phyloP scores from a whole-genome alignment of 176 grass and related monocot genomes.

The Eleusine indica region DNA sequence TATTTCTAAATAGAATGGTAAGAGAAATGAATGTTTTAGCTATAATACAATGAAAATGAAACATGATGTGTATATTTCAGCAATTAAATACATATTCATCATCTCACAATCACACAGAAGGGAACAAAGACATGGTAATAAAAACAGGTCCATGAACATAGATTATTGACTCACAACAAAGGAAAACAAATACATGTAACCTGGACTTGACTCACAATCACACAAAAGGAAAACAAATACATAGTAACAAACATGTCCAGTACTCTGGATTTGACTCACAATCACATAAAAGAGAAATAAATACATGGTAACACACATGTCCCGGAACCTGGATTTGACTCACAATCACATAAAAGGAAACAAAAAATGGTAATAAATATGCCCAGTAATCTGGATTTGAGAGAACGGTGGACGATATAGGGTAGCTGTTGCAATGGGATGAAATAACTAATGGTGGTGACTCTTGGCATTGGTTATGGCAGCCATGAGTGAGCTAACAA shows the following conservation, averaged over 20 bases:
- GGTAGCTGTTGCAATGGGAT: background rate
- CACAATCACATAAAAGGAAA: background rate
- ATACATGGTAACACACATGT: too few relatives aligned
- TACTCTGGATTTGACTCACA: too few relatives aligned
- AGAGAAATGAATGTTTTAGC: too few relatives aligned
- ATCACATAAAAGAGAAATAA: too few relatives aligned
- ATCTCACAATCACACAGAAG: background rate
- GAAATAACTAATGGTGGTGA: background rate
- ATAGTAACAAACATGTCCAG: too few relatives aligned
- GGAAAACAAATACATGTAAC: too few relatives aligned
- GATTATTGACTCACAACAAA: too few relatives aligned
- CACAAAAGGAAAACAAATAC: too few relatives aligned
- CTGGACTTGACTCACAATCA: too few relatives aligned
- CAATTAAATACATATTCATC: background rate
- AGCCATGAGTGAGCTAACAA: slow-evolving; percentile 3
- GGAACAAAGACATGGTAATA: background rate
- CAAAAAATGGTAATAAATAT: background rate
- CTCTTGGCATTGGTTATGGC: background rate
- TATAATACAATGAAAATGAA: too few relatives aligned
- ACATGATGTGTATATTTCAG: background rate
- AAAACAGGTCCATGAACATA: background rate
- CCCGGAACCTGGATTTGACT: too few relatives aligned
- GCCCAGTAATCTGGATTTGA: background rate
- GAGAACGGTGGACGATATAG: background rate
- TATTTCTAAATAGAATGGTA: background rate